A percentile compares a stretch with the other conserved stretches of the same genome.
Conservation (phyloP, 805 yeast species). For the Pichia gijzeniarum region DNA sequence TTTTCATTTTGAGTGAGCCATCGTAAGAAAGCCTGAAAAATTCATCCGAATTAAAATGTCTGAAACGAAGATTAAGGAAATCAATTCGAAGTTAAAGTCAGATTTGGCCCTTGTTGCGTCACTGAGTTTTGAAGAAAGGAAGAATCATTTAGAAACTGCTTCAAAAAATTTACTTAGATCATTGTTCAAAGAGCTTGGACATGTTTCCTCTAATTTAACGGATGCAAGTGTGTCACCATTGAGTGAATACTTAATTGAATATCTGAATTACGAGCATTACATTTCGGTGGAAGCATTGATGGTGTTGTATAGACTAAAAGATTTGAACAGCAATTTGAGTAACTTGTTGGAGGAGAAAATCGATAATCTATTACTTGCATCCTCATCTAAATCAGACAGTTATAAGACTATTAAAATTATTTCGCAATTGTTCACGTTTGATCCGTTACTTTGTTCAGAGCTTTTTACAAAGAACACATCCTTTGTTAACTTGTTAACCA, state of each 20-base stretch:
- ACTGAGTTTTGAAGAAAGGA: not conserved
- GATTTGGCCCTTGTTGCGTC: not conserved
- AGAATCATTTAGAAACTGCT: not conserved
- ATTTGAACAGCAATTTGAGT: not conserved
- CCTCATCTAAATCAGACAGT: constrained; percentile 12
- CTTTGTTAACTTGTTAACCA: constrained; percentile 18
- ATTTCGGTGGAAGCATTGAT: constrained; percentile 5
- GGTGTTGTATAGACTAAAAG: constrained; percentile 1
- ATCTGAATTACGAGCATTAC: not conserved
- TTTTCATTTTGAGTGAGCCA: no score
- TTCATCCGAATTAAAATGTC: not conserved
- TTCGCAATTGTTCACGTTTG: constrained; percentile 20
- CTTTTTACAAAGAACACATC: constrained; percentile 17
- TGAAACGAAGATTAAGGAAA: not conserved
- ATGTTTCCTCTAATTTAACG: not conserved
- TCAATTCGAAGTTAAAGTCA: not conserved
- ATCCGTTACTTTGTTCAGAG: constrained; percentile 13
- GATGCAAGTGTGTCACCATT: not conserved
- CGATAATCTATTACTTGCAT: constrained; percentile 16
- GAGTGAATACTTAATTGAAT: constrained; percentile 1
- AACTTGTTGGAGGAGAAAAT: constrained; percentile 6
- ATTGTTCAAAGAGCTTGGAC: not conserved
- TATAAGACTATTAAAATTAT: constrained; percentile 15
- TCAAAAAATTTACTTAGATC: constrained; percentile 6
- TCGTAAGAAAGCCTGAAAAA: no score